Conservation (phyloP, 192 early-diverging fungal species). For the Gorgonomyces haynaldii region DNA sequence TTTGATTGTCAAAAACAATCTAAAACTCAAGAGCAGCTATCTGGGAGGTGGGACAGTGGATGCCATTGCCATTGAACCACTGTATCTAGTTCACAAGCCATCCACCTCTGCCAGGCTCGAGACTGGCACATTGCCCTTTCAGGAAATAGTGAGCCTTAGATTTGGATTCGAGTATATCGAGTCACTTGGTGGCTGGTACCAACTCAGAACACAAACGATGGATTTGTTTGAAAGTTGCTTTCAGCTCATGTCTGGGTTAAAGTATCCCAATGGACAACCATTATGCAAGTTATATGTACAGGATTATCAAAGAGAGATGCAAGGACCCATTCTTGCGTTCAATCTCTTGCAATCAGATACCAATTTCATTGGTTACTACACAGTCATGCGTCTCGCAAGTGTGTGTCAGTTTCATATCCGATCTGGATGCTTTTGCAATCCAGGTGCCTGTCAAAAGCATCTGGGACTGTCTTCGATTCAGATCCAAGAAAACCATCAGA, state of each 20-base stretch:
- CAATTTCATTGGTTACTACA: conserved; percentile 45
- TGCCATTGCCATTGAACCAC: conserved; percentile 35
- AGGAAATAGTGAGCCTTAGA: conserved; percentile 58
- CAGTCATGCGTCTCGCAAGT: conserved; percentile 56
- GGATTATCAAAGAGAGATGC: conserved; percentile 3
- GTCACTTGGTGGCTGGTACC: conserved; percentile 21
- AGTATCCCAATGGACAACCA: conserved; percentile 42
- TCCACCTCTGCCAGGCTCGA: conserved; percentile 31
- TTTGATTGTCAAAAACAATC: conserved; percentile 50
- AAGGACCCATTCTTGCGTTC: conserved; percentile 60
- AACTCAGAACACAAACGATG: conserved; percentile 28
- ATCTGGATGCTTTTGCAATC: conserved; percentile 70
- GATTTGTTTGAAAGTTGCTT: conserved; percentile 31
- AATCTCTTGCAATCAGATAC: conserved; percentile 49
- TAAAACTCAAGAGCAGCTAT: conserved; percentile 41
- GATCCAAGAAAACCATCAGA: conserved; percentile 24
- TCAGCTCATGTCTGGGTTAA: conserved; percentile 28
- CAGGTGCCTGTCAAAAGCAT: conserved; percentile 59
- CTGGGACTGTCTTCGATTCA: conserved; percentile 44
- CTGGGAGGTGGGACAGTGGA: conserved; percentile 75
- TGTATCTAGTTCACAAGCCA: conserved; percentile 9
- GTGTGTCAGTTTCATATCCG: conserved; percentile 58
- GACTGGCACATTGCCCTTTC: conserved; percentile 68
- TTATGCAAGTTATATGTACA: conserved; percentile 21
- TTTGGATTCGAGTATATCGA: conserved; percentile 52